phyloP scores from a whole-genome alignment of 2,329 filamentous ascomycete species.

The Neofusicoccum umdonicola region DNA sequence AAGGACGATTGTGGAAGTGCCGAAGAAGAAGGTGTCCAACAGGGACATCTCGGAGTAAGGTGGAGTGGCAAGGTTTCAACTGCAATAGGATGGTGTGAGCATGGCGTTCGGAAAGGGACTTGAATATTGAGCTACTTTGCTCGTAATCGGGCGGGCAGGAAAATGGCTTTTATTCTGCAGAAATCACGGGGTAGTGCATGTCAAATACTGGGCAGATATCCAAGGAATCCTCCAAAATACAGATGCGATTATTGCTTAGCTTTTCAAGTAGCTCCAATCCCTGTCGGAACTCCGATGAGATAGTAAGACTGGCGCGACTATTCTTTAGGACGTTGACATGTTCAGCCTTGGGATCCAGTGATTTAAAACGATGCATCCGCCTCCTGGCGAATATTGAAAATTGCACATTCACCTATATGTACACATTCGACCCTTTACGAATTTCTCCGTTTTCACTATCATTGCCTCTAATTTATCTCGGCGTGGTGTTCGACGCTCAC shows the following conservation, averaged over 20 bases:
- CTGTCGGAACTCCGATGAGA: too few species aligned
- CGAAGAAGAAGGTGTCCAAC: conserved; percentile 35
- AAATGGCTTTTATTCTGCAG: conserved; percentile 7
- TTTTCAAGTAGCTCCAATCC: neutral
- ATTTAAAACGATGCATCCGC: neutral
- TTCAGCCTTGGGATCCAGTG: neutral
- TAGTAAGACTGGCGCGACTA: too few species aligned
- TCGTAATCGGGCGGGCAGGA: neutral
- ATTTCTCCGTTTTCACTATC: neutral
- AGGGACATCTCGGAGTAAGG: conserved; percentile 38
- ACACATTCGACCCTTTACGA: neutral
- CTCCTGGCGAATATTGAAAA: neutral
- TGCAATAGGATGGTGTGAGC: neutral
- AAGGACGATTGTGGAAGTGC: conserved; percentile 36
- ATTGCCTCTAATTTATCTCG: neutral
- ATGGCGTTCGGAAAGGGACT: conserved; percentile 9
- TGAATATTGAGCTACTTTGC: conserved; percentile 10
- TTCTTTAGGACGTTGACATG: too few species aligned
- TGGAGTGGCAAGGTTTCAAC: neutral
- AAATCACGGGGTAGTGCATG: conserved; percentile 1
- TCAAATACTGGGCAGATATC: conserved; percentile 14
- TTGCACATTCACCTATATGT: conserved; percentile 11
- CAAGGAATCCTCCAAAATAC: conserved; percentile 1
- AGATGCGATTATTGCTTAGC: neutral
- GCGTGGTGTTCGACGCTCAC: conserved; percentile 37